phyloP scores from a whole-genome alignment of 1,139 yeast genomes.

The Protomyces inouyei region DNA sequence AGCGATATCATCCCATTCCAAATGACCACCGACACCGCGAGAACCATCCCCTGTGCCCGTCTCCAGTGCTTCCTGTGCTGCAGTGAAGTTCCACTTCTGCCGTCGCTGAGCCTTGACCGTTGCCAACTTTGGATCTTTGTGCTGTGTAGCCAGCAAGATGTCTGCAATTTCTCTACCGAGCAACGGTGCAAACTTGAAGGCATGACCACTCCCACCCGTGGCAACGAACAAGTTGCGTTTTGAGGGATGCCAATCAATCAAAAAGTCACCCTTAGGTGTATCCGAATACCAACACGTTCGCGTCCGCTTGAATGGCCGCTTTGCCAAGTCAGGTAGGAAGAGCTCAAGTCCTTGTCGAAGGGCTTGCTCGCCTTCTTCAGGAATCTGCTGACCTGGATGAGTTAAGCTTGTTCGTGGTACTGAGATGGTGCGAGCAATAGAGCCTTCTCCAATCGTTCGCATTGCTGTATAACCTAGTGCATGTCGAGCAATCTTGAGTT shows the following conservation, averaged over 20 bases:
- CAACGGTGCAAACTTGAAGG: constrained; percentile 27
- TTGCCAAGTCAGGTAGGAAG: constrained; percentile 31
- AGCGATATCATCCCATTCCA: constrained; percentile 15
- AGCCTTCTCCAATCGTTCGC: neutral
- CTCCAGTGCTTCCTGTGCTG: neutral
- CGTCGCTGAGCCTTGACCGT: neutral
- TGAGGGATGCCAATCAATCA: constrained; percentile 45
- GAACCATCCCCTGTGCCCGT: constrained; percentile 5
- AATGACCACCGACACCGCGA: constrained; percentile 8
- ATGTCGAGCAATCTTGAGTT: constrained; percentile 42
- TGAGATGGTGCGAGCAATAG: neutral
- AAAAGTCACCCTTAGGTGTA: constrained; percentile 45
- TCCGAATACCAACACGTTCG: constrained; percentile 47
- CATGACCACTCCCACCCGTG: constrained; percentile 48
- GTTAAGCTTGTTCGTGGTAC: constrained; percentile 22
- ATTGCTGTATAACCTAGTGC: constrained; percentile 32
- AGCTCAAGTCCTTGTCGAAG: constrained; percentile 29
- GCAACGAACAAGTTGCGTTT: constrained; percentile 43
- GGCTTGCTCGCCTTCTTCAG: constrained; percentile 31
- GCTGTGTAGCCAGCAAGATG: neutral
- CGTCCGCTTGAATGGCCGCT: constrained; percentile 34
- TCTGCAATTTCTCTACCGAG: constrained; percentile 16
- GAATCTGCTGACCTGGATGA: constrained; percentile 24
- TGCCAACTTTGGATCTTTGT: neutral
- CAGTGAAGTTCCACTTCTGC: constrained; percentile 3